These are phyloP conservation scores for Chiua virens DNA, from an alignment of 768 basidiomycete species.

Conservation along the genomic window DNA sequence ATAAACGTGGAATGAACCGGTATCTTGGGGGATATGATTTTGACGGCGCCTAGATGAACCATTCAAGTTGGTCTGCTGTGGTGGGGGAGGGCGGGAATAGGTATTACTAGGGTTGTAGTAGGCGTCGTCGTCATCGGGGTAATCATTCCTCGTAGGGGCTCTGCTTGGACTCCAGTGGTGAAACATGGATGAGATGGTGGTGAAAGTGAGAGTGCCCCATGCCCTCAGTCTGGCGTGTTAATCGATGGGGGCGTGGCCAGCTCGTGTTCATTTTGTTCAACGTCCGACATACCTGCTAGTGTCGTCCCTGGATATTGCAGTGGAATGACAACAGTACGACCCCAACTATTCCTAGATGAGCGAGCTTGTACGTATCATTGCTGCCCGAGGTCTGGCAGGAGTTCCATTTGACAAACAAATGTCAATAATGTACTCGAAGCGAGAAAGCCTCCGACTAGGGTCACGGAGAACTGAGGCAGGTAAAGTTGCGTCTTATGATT, in stretches of 20 bases:
- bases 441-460: too few relatives aligned
- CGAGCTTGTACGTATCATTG: too few relatives aligned
- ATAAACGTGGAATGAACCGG: constrained; percentile 7
- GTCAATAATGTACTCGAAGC: too few relatives aligned
- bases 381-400: too few relatives aligned
- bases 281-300: too few relatives aligned
- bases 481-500: too few relatives aligned
- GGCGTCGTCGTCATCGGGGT: constrained; percentile 14
- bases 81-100: constrained; percentile 9
- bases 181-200: constrained; percentile 2
- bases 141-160: constrained; percentile 4
- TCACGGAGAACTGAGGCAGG: too few relatives aligned
- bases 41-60: constrained; percentile 16
- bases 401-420: too few relatives aligned
- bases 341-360: too few relatives aligned
- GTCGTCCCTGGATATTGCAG: too few relatives aligned
- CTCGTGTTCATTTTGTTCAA: constrained; percentile 1
- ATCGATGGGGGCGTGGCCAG: constrained; percentile 7
- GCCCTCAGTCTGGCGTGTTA: neutral
- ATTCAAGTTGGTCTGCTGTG: constrained; percentile 7
- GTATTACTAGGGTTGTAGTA: constrained; percentile 12
- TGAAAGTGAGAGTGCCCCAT: neutral
- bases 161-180: constrained; percentile 2
- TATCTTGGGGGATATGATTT: constrained; percentile 10
- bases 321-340: too few relatives aligned